Conservation (phyloP, 345 rosid species). For the Arabidopsis arenosa region DNA sequence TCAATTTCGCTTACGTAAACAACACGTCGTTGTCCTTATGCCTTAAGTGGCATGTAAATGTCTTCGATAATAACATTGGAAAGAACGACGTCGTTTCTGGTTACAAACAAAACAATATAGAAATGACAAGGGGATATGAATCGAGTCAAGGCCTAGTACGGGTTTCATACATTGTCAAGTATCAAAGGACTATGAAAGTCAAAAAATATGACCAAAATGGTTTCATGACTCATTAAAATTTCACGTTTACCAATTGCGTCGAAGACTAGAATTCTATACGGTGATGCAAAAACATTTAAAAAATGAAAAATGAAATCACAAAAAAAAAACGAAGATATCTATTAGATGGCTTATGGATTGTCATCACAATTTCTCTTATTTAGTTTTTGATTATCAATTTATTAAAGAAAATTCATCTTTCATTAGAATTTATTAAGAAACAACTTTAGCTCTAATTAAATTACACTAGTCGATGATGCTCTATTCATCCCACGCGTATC, state of each 20-base stretch:
- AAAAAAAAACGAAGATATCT: neutral
- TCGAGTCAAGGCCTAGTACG: neutral
- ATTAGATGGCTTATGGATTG: neutral
- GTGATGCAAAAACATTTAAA: neutral
- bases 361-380: too few species aligned
- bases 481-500: too few species aligned
- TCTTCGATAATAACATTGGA: neutral
- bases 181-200: conserved; percentile 3
- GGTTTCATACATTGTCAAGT: neutral
- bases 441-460: too few species aligned
- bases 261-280: neutral
- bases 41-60: neutral
- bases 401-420: too few species aligned
- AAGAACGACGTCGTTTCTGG: neutral
- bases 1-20: neutral
- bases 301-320: neutral
- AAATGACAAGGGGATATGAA: neutral
- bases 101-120: neutral
- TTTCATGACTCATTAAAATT: neutral
- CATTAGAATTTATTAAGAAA: too few species aligned
- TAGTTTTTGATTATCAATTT: too few species aligned
- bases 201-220: neutral
- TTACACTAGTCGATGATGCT: too few species aligned
- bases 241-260: neutral
- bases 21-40: conserved; percentile 6